Percentiles rank a stretch among this genome's conserved stretches.
Conservation (phyloP, 192 early-diverging fungal genomes). For the Cetraspora pellucida region DNA sequence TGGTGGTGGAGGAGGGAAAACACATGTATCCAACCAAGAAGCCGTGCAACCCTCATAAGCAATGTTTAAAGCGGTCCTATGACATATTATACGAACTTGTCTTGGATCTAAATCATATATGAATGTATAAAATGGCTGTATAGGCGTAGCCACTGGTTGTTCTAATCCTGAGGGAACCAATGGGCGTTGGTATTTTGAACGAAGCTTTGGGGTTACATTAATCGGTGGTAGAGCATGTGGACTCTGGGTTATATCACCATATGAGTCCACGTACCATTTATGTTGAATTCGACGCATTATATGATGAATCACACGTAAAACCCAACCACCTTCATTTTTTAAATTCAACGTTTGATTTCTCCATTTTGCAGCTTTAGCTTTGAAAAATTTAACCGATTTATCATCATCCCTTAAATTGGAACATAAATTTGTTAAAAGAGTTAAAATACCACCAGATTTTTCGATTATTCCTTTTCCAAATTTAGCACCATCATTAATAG, state of each 20-base stretch:
- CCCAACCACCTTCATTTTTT: slow-evolving; percentile 74
- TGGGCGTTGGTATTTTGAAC: slow-evolving; percentile 48
- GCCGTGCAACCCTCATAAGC: slow-evolving; percentile 67
- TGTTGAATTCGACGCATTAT: slow-evolving; percentile 62
- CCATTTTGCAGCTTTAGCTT: slow-evolving; percentile 35
- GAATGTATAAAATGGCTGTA: slow-evolving; percentile 94
- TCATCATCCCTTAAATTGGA: slow-evolving; percentile 32
- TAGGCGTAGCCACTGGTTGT: slow-evolving; percentile 71
- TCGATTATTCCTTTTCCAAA: slow-evolving; percentile 64
- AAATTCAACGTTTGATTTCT: slow-evolving; percentile 7
- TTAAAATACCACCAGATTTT: slow-evolving; percentile 26
- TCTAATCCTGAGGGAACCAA: slow-evolving; percentile 51
- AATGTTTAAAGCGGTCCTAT: slow-evolving; percentile 83
- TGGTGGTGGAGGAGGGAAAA: slow-evolving; percentile 72
- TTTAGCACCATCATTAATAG: slow-evolving; percentile 64
- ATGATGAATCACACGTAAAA: slow-evolving; percentile 66
- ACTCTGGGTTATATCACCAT: slow-evolving; percentile 11
- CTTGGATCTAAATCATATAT: slow-evolving; percentile 84
- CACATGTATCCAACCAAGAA: slow-evolving; percentile 57
- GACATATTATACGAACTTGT: slow-evolving; percentile 84
- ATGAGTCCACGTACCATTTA: slow-evolving; percentile 65
- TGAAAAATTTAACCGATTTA: slow-evolving; percentile 34
- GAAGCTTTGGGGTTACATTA: background rate
- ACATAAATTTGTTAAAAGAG: slow-evolving; percentile 16
- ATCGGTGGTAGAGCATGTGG: background rate